phyloP scores from a whole-genome alignment of 2,329 filamentous ascomycete genomes.

The Mycosphaerelloides madeirae region DNA sequence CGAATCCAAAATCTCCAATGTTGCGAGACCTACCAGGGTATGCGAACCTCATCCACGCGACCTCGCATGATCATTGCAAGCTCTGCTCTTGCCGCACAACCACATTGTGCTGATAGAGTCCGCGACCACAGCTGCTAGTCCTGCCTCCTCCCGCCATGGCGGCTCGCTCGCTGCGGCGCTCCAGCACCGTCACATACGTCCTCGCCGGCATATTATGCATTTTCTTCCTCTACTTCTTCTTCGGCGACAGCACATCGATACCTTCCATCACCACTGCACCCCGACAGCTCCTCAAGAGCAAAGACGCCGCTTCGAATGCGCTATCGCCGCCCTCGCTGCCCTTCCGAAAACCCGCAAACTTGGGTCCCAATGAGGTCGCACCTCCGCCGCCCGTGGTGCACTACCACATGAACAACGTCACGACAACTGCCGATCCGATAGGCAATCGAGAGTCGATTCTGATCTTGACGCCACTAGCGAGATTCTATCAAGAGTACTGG shows the following conservation, averaged over 20 bases:
- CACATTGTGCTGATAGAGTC: too few species aligned
- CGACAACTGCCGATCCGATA: conserved; percentile 69
- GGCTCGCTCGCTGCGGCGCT: conserved; percentile 68
- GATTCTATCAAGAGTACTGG: conserved; percentile 95
- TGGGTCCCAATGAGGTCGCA: conserved; percentile 50
- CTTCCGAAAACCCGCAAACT: conserved; percentile 61
- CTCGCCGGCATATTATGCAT: conserved; percentile 69
- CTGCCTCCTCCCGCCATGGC: conserved; percentile 47
- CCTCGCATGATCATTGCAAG: too few species aligned
- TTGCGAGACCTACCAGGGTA: too few species aligned
- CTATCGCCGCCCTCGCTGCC: conserved; percentile 70
- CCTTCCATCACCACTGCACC: conserved; percentile 47
- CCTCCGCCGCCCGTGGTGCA: conserved; percentile 79
- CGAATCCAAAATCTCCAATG: too few species aligned
- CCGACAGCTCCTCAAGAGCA: conserved; percentile 48
- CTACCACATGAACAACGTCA: conserved; percentile 94
- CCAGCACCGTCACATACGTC: conserved; percentile 69
- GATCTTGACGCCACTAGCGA: conserved; percentile 85
- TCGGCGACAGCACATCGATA: conserved; percentile 56
- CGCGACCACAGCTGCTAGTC: neutral
- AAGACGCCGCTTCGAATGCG: conserved; percentile 59
- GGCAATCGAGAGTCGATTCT: conserved; percentile 80
- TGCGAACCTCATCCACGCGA: too few species aligned
- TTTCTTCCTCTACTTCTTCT: conserved; percentile 48
- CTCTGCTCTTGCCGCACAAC: too few species aligned